A percentile compares a stretch with the other conserved stretches of the same genome.
Evolutionary conservation across 148 eudicot species (phyloP).

Genomic region (Pharnaceum exiguum): DNA sequence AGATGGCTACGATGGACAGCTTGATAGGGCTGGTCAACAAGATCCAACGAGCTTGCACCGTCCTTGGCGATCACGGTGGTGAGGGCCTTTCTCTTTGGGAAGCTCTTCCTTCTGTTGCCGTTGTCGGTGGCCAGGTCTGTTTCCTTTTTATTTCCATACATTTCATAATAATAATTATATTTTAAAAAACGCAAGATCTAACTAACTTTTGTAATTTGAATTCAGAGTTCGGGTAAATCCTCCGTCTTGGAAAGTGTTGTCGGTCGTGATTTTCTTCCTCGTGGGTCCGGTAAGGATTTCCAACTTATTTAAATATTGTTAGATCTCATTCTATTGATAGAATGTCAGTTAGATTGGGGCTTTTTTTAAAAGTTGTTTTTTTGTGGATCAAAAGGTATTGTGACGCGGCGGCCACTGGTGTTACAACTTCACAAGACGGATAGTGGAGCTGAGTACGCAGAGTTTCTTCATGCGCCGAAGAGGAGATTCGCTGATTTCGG

Average conservation of each 20-base stretch:
- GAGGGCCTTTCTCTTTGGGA: slow-evolving; percentile 91
- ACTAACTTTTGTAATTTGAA: background rate
- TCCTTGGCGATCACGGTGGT: slow-evolving; percentile 90
- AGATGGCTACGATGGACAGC: slow-evolving; percentile 88
- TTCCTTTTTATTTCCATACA: background rate
- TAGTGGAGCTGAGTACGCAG: slow-evolving; percentile 77
- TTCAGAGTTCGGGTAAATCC: slow-evolving; percentile 96
- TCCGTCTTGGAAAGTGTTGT: slow-evolving; percentile 94
- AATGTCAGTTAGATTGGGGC: background rate
- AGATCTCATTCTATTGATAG: background rate
- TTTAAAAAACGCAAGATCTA: no score
- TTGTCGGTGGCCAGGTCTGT: slow-evolving; percentile 86
- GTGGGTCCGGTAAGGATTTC: slow-evolving; percentile 81
- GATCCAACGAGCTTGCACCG: slow-evolving; percentile 84
- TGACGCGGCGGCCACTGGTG: slow-evolving; percentile 93
- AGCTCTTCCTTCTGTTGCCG: slow-evolving; percentile 94
- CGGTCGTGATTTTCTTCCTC: slow-evolving; percentile 98
- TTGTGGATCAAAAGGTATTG: slow-evolving; percentile 56
- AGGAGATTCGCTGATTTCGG: slow-evolving; percentile 72
- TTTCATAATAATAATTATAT: no score
- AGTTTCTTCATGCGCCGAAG: slow-evolving; percentile 92
- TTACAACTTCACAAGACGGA: slow-evolving; percentile 90
- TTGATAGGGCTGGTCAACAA: slow-evolving; percentile 79
- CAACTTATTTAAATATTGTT: no score
- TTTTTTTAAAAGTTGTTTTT: background rate